A percentile compares a stretch with the other conserved stretches of the same genome.
These are phyloP conservation scores for Amoebophrya sp. DNA, from an alignment of 169 alveolate genomes.

Conservation along the genomic window DNA sequence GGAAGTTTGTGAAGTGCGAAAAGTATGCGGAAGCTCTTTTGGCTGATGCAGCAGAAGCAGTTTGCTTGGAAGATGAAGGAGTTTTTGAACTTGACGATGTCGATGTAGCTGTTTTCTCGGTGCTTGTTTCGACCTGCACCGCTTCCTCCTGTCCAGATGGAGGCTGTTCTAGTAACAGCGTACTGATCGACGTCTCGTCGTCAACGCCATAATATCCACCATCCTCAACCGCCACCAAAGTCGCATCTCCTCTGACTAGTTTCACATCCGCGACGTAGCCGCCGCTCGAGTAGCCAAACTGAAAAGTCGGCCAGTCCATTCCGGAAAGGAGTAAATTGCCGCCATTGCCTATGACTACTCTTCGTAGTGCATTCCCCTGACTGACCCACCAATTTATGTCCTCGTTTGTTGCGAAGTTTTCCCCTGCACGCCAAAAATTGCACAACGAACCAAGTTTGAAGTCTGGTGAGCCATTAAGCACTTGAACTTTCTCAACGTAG, in stretches of 20 bases:
- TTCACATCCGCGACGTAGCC: constrained; percentile 8
- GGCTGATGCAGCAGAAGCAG: too few relatives aligned
- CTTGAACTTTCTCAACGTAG: neutral
- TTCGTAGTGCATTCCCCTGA: neutral
- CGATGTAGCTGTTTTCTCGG: too few relatives aligned
- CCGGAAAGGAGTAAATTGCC: neutral
- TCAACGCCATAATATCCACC: too few relatives aligned
- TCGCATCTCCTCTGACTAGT: neutral
- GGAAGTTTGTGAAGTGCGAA: too few relatives aligned
- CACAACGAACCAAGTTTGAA: neutral
- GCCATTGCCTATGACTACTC: neutral
- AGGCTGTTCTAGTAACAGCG: too few relatives aligned
- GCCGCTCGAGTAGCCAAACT: neutral
- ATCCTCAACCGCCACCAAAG: too few relatives aligned
- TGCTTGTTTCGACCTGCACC: too few relatives aligned
- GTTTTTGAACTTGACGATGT: too few relatives aligned
- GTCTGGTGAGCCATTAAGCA: neutral
- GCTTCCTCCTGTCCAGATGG: too few relatives aligned
- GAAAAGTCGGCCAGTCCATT: neutral
- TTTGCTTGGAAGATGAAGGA: too few relatives aligned
- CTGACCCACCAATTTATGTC: neutral
- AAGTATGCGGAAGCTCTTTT: too few relatives aligned
- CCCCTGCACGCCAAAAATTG: neutral
- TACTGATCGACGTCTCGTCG: too few relatives aligned
- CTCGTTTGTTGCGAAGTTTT: neutral